These are phyloP conservation scores for Blepharisma stoltei DNA, from an alignment of 73 alveolate species.

Conservation along the genomic window DNA sequence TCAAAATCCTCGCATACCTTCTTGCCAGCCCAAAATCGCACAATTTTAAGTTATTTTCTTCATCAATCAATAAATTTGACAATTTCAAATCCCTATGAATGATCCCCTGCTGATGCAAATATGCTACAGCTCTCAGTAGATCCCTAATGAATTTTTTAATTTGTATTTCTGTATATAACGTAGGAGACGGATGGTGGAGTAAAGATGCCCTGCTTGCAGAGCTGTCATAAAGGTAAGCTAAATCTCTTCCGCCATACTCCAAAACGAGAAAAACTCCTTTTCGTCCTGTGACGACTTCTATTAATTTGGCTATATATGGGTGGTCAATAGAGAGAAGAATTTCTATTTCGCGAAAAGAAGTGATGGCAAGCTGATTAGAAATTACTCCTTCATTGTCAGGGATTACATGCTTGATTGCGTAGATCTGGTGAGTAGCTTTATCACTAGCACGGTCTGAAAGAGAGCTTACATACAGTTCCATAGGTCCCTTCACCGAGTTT, in stretches of 20 bases:
- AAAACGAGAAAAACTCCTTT: constrained; percentile 1
- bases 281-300: neutral
- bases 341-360: neutral
- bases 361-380: neutral
- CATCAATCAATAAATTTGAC: constrained; percentile 43
- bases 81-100: constrained; percentile 61
- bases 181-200: no score
- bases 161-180: neutral
- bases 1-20: constrained; percentile 31
- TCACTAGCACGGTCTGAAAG: neutral
- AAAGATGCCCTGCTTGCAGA: no score
- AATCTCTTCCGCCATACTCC: constrained; percentile 11
- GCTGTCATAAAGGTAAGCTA: constrained; percentile 21
- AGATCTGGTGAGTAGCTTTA: neutral
- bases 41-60: constrained; percentile 26
- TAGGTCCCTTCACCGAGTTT: constrained; percentile 22
- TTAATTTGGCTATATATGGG: neutral
- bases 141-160: neutral
- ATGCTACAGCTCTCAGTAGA: constrained; percentile 25
- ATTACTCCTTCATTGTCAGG: neutral
- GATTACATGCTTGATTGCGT: neutral
- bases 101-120: constrained; percentile 28
- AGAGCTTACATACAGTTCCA: constrained; percentile 17
- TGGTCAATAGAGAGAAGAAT: neutral
- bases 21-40: constrained; percentile 50